phyloP scores from a whole-genome alignment of 2,329 filamentous ascomycete species.

The Pseudonectria buxi region DNA sequence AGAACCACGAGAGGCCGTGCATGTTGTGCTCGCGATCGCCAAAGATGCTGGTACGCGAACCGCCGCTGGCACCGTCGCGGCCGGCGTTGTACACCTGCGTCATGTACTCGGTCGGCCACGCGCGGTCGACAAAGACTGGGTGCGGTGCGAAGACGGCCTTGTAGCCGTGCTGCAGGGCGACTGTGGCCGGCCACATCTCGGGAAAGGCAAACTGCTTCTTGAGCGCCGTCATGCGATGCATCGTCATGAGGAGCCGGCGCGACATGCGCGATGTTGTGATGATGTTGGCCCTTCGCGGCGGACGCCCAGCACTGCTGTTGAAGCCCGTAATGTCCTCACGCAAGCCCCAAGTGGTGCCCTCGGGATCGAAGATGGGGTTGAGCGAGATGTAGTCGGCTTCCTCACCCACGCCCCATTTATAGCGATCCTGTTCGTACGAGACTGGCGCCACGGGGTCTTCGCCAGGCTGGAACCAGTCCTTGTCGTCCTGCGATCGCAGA shows the following conservation, averaged over 20 bases:
- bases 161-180: slow-evolving; percentile 82
- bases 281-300: slow-evolving; percentile 75
- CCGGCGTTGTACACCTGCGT: slow-evolving; percentile 76
- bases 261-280: slow-evolving; percentile 84
- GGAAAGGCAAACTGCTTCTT: slow-evolving; percentile 87
- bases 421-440: slow-evolving; percentile 68
- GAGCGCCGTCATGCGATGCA: slow-evolving; percentile 84
- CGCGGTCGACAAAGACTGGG: slow-evolving; percentile 77
- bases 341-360: slow-evolving; percentile 78
- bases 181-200: slow-evolving; percentile 91
- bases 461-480: slow-evolving; percentile 66
- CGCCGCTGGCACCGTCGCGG: slow-evolving; percentile 67
- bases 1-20: slow-evolving; percentile 83
- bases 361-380: slow-evolving; percentile 86
- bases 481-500: slow-evolving; percentile 57
- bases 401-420: slow-evolving; percentile 81
- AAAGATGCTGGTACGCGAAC: slow-evolving; percentile 64
- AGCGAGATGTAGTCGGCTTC: slow-evolving; percentile 89
- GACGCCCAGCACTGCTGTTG: slow-evolving; percentile 53
- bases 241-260: slow-evolving; percentile 68
- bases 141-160: slow-evolving; percentile 91
- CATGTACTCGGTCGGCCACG: slow-evolving; percentile 75
- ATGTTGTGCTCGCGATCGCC: slow-evolving; percentile 88
- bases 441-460: slow-evolving; percentile 69
- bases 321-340: slow-evolving; percentile 79